Evolutionary conservation across 495 filamentous ascomycete genomes (phyloP).

Genomic region (Penicillium pancosmium): DNA sequence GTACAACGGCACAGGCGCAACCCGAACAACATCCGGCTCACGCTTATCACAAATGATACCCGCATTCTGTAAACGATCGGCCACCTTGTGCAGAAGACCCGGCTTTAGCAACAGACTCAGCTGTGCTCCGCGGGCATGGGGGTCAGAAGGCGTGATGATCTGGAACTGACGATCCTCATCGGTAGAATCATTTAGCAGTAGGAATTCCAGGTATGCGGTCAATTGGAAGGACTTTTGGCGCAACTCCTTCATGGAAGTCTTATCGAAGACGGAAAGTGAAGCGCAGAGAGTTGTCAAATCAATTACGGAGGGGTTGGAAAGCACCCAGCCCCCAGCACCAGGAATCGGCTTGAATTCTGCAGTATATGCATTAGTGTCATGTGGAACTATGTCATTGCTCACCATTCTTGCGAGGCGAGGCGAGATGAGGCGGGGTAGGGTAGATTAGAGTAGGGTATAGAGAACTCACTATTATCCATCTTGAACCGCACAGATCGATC

Average conservation of each 20-base stretch:
- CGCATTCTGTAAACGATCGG: slow-evolving; percentile 65
- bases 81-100: slow-evolving; percentile 70
- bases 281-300: slow-evolving; percentile 69
- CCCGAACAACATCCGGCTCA: slow-evolving; percentile 88
- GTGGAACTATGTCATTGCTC: not conserved
- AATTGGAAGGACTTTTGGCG: slow-evolving; percentile 74
- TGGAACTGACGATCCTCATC: slow-evolving; percentile 38
- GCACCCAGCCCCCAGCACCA: slow-evolving; percentile 62
- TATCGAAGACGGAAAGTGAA: slow-evolving; percentile 74
- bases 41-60: slow-evolving; percentile 88
- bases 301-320: slow-evolving; percentile 62
- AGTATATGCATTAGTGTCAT: not conserved
- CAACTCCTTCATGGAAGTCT: slow-evolving; percentile 69
- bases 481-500: slow-evolving; percentile 74
- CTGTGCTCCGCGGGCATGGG: slow-evolving; percentile 80
- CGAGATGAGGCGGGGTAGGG: not conserved
- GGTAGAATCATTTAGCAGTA: slow-evolving; percentile 56
- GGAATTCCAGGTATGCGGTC: slow-evolving; percentile 78
- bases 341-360: slow-evolving; percentile 71
- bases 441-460: not conserved
- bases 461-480: slow-evolving; percentile 66
- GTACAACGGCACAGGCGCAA: slow-evolving; percentile 89
- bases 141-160: slow-evolving; percentile 82
- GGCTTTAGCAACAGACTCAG: slow-evolving; percentile 72
- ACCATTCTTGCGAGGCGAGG: not conserved